Base-by-base conservation (phyloP, 768 basidiomycete species). In the Mycena galericulata region DNA sequence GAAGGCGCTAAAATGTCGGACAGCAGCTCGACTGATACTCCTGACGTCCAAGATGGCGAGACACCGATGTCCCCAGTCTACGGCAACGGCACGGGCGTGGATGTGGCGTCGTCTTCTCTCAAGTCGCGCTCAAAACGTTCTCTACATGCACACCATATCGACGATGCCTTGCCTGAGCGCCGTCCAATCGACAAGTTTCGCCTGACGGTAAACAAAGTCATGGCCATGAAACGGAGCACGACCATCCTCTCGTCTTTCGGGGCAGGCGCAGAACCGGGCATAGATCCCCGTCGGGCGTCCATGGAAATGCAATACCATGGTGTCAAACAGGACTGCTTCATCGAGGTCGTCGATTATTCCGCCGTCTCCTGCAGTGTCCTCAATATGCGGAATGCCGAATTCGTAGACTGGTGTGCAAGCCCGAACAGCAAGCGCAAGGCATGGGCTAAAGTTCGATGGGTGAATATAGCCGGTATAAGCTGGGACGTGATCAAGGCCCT, bases 401-500 rank as follows among this genome's bases (percentile, higher is more conserved):
- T 91, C 62, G 76, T 89, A 17, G 72, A 80, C 15, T 86, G 67
- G 75, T 90, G 72, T 68, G 77, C 5, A 78, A 83, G 59, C 57
- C 62, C 60, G n/a, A 63, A 68, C 38, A 72, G 51, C 75, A 75
- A 65, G 78, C 67, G 65, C 22, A 27, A 80, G 69, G 72, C 79
- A 1, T 85, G 79, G 86, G 84, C 76, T 72, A 85, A 80, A 56
- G 86, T 88, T 5, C 78, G 90, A 49, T 92, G 89, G 89, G 89
- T 91, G 62, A 89, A 90, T 71, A 82, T 91, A 61, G 86, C 86
- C 11, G 90, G 90, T 0, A 75, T 85, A 40, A 82, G 87, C 68
- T 92, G 90, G 90, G 85, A 87, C 70, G 87, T 92, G 15, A 79
- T 93, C 47, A 89, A 88, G 69, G 82, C 85, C 3, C 73, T 91